Base-by-base conservation (phyloP, 192 early-diverging fungal species). In the Helicostylum pulchrum region DNA sequence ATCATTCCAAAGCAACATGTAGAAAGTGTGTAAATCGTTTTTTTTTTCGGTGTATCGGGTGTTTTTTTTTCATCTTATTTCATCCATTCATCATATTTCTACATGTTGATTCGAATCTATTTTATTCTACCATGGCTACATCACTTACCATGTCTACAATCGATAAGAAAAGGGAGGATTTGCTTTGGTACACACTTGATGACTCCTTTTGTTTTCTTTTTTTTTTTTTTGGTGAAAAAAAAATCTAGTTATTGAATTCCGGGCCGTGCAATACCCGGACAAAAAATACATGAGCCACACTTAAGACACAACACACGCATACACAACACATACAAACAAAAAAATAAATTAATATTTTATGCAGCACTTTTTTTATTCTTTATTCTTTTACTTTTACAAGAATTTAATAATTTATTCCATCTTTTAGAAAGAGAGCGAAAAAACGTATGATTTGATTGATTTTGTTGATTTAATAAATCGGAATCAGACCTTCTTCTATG, bases 121-220 rank as follows among this genome's bases (percentile, higher is more conserved):
- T 19, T 56, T 34, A 19, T 53, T 53, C 10, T 56, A 20, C 52
- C 17, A 36, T 55, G 8, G 2, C 15, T 4, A 56, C 4, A 10
- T 6, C 32, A 32, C 54, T 36, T 56, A 56, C 54, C 54, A 56
- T 56, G 34, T 56, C 54, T 56, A 56, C 31, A 34, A 34, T 56
- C 54, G 34, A 56, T 56, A 56, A 56, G 53, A 55, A 56, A 56
- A 56, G 53, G 53, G 32, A 56, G 53, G 53, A 56, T 56, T 36
- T 56, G 36, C 36, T 39, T 39, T 10, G 36, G 5, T 39, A 39
- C 36, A 39, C 7, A 39, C 36, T 10, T 17, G 31, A 9, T 17
- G 32, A 19, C 19, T 36, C 32, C 34, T 56, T 20, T 32, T 39
- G 9, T 32, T 4, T 30, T 36, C 32, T 32, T 36, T 34, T 56